Evolutionary conservation across 768 basidiomycete genomes (phyloP).

Genomic region (Coprinellus micaceus): DNA sequence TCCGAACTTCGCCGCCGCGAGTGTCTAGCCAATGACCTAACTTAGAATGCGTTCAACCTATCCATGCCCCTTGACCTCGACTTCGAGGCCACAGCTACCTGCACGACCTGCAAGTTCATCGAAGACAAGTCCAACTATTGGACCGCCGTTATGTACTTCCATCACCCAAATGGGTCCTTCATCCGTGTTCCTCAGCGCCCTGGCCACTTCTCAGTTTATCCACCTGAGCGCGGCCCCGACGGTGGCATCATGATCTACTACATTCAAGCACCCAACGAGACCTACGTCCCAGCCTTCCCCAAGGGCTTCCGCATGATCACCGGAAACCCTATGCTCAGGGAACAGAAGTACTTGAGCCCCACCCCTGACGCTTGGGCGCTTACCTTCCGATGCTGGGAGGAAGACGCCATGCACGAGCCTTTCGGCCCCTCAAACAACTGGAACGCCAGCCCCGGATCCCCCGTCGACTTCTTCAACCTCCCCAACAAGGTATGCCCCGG

Average conservation of each 20-base stretch:
- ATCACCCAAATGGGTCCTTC: conserved; percentile 37
- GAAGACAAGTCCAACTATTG: conserved; percentile 42
- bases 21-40: not conserved
- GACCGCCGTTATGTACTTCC: conserved; percentile 39
- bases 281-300: conserved; percentile 36
- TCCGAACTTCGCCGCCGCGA: not conserved
- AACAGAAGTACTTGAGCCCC: not conserved
- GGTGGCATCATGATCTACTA: conserved; percentile 38
- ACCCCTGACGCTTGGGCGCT: not conserved
- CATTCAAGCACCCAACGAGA: conserved; percentile 33
- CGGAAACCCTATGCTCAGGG: conserved; percentile 22
- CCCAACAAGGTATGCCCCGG: conserved; percentile 31
- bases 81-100: not conserved
- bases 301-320: no score
- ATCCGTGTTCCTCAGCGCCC: conserved; percentile 18
- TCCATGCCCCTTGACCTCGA: not conserved
- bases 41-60: conserved; percentile 4
- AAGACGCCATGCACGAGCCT: conserved; percentile 28
- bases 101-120: conserved; percentile 17
- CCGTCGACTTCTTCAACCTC: conserved; percentile 34
- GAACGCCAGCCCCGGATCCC: conserved; percentile 33
- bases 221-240: conserved; percentile 4
- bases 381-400: conserved; percentile 20
- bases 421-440: conserved; percentile 24
- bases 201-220: not conserved